Evolutionary conservation across 306 rosid genomes (phyloP), one percentile per base, ranked within the genome.

Genomic region (Parietaria judaica): DNA sequence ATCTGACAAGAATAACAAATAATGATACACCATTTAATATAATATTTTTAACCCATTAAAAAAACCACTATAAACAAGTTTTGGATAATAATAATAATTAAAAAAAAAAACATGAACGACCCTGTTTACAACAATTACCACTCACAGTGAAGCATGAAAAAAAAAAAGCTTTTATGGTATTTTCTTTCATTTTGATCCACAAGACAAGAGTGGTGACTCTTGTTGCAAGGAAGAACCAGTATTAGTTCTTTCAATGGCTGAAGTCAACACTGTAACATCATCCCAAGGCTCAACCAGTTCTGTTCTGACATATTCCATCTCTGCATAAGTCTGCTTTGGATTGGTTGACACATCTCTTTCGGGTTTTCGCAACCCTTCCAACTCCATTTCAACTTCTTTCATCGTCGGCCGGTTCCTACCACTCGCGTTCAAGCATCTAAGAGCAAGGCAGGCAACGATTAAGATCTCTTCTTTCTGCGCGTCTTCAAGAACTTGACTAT

Each of bases 391-490:
- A 0, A 78, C 82, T 65, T 80, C 84, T 63, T 63, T 76, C 90
- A 78, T 78, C 1, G 71, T 73, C 8, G 90, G 86, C 10, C 84
- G 74, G 3, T 61, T 73, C 66, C 31, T 79, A 14, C 90, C 87
- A 12, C 68, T 72, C 66, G 72, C 23, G 36, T 62, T 61, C 65
- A 84, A 52, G 61, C 87, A 84, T 49, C 79, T 71, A 8, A 46
- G 50, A 3, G 81, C 84, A 49, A 84, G 69, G 45, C 65, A 61
- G 6, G 84, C 83, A 61, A 78, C 75, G 14, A 3, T 44, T 2
- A 44, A 4, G 45, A 76, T 65, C 11, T 81, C 83, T 43, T 72
- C 70, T 51, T 39, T 76, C 5, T 46, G 31, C 6, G 44, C 79
- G 15, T 55, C 43, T 34, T 71, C 58, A 31, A 5, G 3, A 43